phyloP scores from a whole-genome alignment of 2,329 filamentous ascomycete species.

The Fusarium sp. region DNA sequence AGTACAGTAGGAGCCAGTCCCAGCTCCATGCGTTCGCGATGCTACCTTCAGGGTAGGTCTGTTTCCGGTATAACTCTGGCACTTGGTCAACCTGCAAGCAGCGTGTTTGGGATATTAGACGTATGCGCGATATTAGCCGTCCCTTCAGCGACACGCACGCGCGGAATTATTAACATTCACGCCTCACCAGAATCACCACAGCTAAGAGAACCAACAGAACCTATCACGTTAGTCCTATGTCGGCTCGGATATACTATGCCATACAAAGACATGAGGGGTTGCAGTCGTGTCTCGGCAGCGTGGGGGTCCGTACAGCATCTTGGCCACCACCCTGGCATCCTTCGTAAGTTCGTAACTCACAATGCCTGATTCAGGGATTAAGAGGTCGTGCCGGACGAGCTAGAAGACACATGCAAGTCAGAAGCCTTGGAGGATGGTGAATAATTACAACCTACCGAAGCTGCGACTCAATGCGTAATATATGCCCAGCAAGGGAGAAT shows the following conservation, averaged over 20 bases:
- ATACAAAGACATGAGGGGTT: slow-evolving; percentile 25
- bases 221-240: slow-evolving; percentile 3
- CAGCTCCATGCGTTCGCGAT: slow-evolving; percentile 31
- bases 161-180: slow-evolving; percentile 33
- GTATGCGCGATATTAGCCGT: slow-evolving; percentile 32
- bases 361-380: slow-evolving; percentile 44
- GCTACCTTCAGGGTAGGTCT: slow-evolving; percentile 37
- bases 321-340: slow-evolving; percentile 21
- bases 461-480: slow-evolving; percentile 1
- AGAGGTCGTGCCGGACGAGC: slow-evolving; percentile 33
- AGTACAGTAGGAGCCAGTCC: background rate
- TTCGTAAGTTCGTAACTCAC: slow-evolving; percentile 38
- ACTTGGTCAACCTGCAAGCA: slow-evolving; percentile 12
- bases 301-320: slow-evolving; percentile 39
- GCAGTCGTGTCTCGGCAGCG: slow-evolving; percentile 44
- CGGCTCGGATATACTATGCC: slow-evolving; percentile 19
- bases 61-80: slow-evolving; percentile 15
- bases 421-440: slow-evolving; percentile 39
- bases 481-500: slow-evolving; percentile 36
- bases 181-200: slow-evolving; percentile 16
- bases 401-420: slow-evolving; percentile 47
- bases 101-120: slow-evolving; percentile 24
- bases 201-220: slow-evolving; percentile 1
- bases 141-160: slow-evolving; percentile 28
- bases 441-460: slow-evolving; percentile 11